phyloP scores from a whole-genome alignment of 176 grass and related monocot species.

The Bolboschoenus planiculmis region DNA sequence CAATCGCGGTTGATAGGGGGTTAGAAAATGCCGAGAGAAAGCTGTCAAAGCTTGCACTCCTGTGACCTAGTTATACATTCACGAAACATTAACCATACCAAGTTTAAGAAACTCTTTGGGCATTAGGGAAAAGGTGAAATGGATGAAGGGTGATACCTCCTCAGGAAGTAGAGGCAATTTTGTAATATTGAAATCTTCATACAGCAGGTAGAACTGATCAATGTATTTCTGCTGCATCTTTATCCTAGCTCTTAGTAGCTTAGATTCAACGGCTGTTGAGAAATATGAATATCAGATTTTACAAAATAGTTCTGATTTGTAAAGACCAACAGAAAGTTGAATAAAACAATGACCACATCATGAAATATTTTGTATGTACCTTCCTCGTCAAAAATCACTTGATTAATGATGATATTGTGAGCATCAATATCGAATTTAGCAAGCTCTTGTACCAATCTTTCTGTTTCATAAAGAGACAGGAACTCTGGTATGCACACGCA shows the following conservation, averaged over 20 bases:
- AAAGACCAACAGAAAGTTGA: conserved; percentile 64
- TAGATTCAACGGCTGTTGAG: conserved; percentile 75
- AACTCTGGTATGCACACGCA: conserved; percentile 99
- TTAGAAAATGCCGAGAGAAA: conserved; percentile 69
- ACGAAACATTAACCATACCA: neutral
- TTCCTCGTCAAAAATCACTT: conserved; percentile 94
- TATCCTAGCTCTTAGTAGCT: conserved; percentile 70
- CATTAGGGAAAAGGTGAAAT: neutral
- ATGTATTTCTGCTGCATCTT: conserved; percentile 98
- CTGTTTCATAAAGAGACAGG: conserved; percentile 98
- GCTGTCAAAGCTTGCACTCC: conserved; percentile 78
- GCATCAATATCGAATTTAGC: conserved; percentile 94
- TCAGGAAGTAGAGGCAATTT: conserved; percentile 94
- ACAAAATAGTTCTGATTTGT: neutral
- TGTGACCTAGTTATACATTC: conserved; percentile 50
- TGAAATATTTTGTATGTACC: conserved; percentile 31
- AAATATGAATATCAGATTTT: conserved; percentile 18
- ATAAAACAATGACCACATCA: conserved; percentile 50
- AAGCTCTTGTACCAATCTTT: conserved; percentile 98
- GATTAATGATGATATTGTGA: conserved; percentile 98
- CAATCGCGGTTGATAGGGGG: conserved; percentile 48
- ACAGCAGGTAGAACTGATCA: conserved; percentile 91
- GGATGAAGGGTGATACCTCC: conserved; percentile 41
- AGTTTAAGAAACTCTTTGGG: neutral
- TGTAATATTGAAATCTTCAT: conserved; percentile 95